Evolutionary conservation across 208 protist genomes (phyloP), one percentile per base, ranked within the genome.

Genomic region (Leishmania tropica): DNA sequence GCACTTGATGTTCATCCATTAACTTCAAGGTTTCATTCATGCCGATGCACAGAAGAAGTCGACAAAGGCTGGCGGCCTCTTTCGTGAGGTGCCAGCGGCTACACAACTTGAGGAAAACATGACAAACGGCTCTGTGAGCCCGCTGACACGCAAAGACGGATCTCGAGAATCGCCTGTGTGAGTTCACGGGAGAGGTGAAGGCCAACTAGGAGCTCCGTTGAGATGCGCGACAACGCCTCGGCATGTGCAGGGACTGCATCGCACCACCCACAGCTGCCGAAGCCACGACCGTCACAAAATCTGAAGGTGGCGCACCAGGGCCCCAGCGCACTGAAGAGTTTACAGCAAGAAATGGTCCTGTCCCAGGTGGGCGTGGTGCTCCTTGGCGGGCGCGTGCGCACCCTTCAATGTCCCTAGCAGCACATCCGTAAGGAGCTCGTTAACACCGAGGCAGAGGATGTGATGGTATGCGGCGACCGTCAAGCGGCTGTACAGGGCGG

Each of bases 261-360:
- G 79, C 83, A 3, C 81, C 84, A n/a, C 68, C 93, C 40, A 81
- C 45, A 19, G 83, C 85, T 11, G 85, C 84, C 15, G 92, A 95
- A 85, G 53, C 86, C 37, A 72, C 84, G 15, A 84, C 89, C 3
- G 89, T 87, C 51, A 72, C 78, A 17, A 85, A 68, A 81, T 19
- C 92, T 95, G 75, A 90, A 88, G 42, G 88, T 83, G 15, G 92
- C 89, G 4, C 87, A 93, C 73, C 83, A 83, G 56, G 85, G 85
- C 72, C 70, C 76, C 5, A 68, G 84, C 17, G 81, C 83, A 65
- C 76, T 88, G 31, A 81, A 81, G 40, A 48, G 67, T 35, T 62
- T 82, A 19, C 81, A 81, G 54, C n/a, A 35, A 37, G 77, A 54
- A 2, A 67, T 70, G 28, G 67, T 67, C 45, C 53, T 42, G 60